Evolutionary conservation across 352 stramenopile species (phyloP), one percentile per base, ranked within the genome.

Genomic region (Phytophthora idaei): DNA sequence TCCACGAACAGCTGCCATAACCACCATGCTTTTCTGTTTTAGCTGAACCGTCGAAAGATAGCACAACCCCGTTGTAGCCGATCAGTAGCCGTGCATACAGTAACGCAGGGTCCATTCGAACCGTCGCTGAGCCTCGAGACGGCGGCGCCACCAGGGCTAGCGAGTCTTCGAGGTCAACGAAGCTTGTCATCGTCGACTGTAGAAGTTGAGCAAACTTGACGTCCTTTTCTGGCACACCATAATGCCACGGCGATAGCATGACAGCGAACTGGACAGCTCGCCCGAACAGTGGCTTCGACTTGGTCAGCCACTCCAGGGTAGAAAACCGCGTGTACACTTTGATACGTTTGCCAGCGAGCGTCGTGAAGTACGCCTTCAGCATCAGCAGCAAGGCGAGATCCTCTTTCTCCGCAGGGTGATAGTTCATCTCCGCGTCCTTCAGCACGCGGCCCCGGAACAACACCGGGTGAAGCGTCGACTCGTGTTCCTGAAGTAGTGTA

Each of bases 11-110:
- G 27, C 64, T 74, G 0, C 60, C 64, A 10, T 58, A 49, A 0
- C 48, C 42, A 0, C 58, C 32, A 11, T 59, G 48, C 15, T 66
- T 66, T 71, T 21, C 44, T 1, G 58, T 53, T 11, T 73, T 67
- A 0, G 60, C 61, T 3, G 64, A 63, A 0, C 61, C 70, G 49
- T 77, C 61, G 14, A 74, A 77, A 1, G 54, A 69, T 0, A 77
- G 2, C 2, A 71, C 36, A 45, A 58, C 57, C 1, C 54, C 42
- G 29, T n/a, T 8, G 45, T 48, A 60, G 58, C 47, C 41, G 15
- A 0, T 11, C 5, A 10, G 60, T 28, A 49, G 21, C 0, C 34
- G 42, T 0, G 49, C 32, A 9, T 56, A 45, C 0, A 56, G 15
- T 4, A 56, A 8, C 0, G 37, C n/a, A 3, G 34, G 34, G 17